Percentiles rank a stretch among this genome's conserved stretches.
These are phyloP conservation scores for Tricholoma sp. DNA, from an alignment of 768 basidiomycete species.

Conservation along the genomic window DNA sequence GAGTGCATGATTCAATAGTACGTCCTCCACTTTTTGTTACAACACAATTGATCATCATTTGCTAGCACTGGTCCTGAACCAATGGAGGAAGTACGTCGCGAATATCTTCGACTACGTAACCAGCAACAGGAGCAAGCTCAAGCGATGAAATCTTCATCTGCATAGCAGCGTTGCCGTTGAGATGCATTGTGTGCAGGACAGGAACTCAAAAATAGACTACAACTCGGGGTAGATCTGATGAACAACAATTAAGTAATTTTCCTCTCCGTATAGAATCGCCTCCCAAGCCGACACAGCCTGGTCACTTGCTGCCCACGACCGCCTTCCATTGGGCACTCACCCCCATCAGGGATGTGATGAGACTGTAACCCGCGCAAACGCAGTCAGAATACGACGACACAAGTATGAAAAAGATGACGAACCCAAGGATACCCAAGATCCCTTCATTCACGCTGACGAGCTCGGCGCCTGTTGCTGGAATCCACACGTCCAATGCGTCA, in stretches of 20 bases:
- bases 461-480: conserved; percentile 81
- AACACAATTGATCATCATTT: not conserved
- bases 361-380: conserved; percentile 30
- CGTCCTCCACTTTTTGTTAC: conserved; percentile 23
- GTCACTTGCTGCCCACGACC: conserved; percentile 40
- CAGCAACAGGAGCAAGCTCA: conserved; percentile 22
- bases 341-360: conserved; percentile 70
- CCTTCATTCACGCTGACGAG: conserved; percentile 81
- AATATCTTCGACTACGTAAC: conserved; percentile 67
- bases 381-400: conserved; percentile 1
- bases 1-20: conserved; percentile 79
- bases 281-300: not conserved
- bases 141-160: not conserved
- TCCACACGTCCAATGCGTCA: conserved; percentile 84
- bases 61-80: conserved; percentile 66
- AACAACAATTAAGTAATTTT: no score
- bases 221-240: no score
- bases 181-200: no score
- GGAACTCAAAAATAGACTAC: no score
- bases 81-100: conserved; percentile 66
- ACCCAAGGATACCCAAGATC: conserved; percentile 82
- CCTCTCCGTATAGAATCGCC: not conserved
- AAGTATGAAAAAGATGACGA: conserved; percentile 9
- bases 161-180: not conserved
- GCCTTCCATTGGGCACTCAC: conserved; percentile 61